A percentile compares a stretch with the other conserved stretches of the same genome.
Evolutionary conservation across 1,284 basidiomycete species (phyloP).

Genomic region (Ceratobasidium sp.): DNA sequence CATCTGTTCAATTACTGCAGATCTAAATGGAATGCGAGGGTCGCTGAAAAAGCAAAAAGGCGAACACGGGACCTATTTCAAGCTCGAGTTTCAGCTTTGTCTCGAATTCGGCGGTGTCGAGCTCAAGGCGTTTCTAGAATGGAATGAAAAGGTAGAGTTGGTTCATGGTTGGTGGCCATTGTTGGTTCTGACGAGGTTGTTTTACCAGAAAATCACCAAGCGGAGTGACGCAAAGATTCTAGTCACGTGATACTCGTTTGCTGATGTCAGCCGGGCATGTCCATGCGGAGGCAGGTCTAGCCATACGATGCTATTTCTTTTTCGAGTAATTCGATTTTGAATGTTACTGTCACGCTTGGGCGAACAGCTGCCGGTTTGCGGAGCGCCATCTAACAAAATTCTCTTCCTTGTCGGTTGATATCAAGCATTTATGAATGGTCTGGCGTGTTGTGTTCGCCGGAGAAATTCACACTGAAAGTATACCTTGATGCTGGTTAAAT

Average conservation of each 20-base stretch:
- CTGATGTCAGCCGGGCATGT: too few relatives aligned
- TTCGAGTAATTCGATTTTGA: too few relatives aligned
- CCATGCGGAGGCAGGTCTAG: too few relatives aligned
- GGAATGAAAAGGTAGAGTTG: constrained; percentile 15
- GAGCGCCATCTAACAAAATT: too few relatives aligned
- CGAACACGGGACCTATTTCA: not conserved
- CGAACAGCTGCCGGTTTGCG: too few relatives aligned
- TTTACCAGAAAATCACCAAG: not conserved
- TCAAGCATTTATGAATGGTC: too few relatives aligned
- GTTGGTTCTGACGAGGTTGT: not conserved
- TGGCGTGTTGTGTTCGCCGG: too few relatives aligned
- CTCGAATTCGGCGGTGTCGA: constrained; percentile 19
- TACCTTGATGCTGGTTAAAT: too few relatives aligned
- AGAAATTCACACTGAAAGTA: too few relatives aligned
- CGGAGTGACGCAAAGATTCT: constrained; percentile 7
- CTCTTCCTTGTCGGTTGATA: too few relatives aligned
- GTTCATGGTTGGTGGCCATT: not conserved
- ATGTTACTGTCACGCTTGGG: too few relatives aligned
- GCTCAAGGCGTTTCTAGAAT: constrained; percentile 20
- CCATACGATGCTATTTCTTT: too few relatives aligned
- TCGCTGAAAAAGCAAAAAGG: not conserved
- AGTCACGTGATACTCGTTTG: not conserved
- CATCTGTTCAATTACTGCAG: constrained; percentile 14
- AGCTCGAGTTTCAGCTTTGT: constrained; percentile 17
- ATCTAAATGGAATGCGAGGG: constrained; percentile 13